Evolutionary conservation across 176 grass and related monocot genomes (phyloP).

Genomic region (Dendrocalamus sinicus): DNA sequence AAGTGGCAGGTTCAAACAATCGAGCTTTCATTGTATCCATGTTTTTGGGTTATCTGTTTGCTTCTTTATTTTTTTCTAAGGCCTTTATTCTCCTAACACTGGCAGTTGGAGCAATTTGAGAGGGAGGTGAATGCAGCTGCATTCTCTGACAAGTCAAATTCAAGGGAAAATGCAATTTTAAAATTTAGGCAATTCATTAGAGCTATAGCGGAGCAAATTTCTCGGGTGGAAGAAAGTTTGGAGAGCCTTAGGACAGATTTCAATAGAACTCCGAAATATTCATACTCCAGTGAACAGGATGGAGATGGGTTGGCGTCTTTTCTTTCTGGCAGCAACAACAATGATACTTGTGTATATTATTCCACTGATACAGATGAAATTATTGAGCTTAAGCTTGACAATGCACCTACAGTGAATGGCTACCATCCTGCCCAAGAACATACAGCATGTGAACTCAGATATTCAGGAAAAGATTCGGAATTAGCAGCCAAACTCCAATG

Average conservation of each 20-base stretch:
- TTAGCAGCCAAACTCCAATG: constrained; percentile 30
- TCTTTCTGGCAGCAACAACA: constrained; percentile 57
- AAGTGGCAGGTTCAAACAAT: constrained; percentile 78
- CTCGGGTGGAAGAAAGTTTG: constrained; percentile 62
- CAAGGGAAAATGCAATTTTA: constrained; percentile 84
- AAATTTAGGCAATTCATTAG: constrained; percentile 86
- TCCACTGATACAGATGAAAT: constrained; percentile 61
- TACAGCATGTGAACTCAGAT: constrained; percentile 38
- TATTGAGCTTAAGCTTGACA: constrained; percentile 62
- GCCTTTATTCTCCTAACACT: constrained; percentile 40
- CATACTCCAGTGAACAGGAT: constrained; percentile 67
- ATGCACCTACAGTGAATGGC: constrained; percentile 50
- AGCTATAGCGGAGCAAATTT: constrained; percentile 75
- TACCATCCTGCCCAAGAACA: constrained; percentile 40
- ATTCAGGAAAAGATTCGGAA: constrained; percentile 54
- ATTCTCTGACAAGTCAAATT: constrained; percentile 74
- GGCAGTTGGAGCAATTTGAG: constrained; percentile 88
- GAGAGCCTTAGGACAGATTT: constrained; percentile 44
- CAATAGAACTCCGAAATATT: constrained; percentile 53
- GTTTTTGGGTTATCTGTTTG: constrained; percentile 17
- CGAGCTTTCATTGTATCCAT: constrained; percentile 23
- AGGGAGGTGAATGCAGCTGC: constrained; percentile 74
- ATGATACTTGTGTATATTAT: constrained; percentile 35
- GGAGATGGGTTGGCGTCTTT: constrained; percentile 74
- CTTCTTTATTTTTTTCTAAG: constrained; percentile 38